Percentiles rank a stretch among this genome's conserved stretches.
phyloP scores from a whole-genome alignment of 306 rosid species.

The Lathyrus aphaca region DNA sequence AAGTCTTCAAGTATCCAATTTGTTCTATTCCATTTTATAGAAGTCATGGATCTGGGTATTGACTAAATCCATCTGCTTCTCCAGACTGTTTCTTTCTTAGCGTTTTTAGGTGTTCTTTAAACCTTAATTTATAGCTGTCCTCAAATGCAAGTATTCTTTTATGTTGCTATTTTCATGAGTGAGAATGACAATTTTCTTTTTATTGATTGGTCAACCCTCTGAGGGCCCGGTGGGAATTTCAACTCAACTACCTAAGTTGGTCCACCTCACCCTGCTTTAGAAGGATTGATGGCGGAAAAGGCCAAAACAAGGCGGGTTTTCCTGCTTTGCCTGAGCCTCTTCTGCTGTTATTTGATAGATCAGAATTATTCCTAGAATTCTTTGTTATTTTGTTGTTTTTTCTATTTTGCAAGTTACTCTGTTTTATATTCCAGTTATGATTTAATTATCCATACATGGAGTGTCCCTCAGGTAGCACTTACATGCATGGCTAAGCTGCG shows the following conservation, averaged over 20 bases:
- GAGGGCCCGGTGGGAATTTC: background rate
- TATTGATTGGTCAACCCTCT: background rate
- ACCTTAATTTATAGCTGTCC: background rate
- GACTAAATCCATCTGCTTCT: background rate
- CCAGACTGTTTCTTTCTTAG: background rate
- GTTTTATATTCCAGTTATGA: conserved; percentile 21
- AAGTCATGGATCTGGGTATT: background rate
- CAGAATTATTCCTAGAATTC: background rate
- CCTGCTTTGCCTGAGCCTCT: background rate
- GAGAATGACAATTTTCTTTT: background rate
- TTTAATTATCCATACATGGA: conserved; percentile 22
- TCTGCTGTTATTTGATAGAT: background rate
- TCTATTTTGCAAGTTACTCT: conserved; percentile 14
- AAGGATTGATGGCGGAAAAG: background rate
- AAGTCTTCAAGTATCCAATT: conserved; percentile 23
- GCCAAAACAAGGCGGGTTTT: background rate
- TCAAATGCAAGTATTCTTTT: background rate
- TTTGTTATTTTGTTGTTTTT: background rate
- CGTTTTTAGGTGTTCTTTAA: background rate
- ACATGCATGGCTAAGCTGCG: conserved; percentile 97
- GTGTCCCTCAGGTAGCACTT: conserved; percentile 72
- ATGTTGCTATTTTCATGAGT: background rate
- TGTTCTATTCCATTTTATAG: background rate
- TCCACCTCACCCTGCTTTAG: background rate
- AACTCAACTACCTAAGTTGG: background rate